A percentile compares a stretch with the other conserved stretches of the same genome.
Conservation (phyloP, 208 protist species). For the Acanthamoeba triangularis region DNA sequence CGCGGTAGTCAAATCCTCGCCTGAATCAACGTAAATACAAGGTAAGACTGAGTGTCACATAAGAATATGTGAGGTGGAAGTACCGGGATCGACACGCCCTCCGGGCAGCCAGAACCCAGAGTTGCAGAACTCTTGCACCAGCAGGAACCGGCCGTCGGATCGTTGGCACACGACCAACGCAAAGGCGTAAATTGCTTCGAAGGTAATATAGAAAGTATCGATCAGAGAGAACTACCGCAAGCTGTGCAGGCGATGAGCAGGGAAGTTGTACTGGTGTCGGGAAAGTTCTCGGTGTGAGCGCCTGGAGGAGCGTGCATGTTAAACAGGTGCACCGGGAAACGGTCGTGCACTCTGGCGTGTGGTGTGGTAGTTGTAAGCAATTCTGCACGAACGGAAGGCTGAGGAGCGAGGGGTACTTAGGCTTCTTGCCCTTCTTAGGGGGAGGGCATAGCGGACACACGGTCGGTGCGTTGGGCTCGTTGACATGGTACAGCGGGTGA, state of each 20-base stretch:
- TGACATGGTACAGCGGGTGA: slow-evolving; percentile 69
- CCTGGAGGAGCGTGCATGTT: slow-evolving; percentile 34
- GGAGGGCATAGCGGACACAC: slow-evolving; percentile 30
- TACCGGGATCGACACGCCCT: slow-evolving; percentile 78
- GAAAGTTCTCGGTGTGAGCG: slow-evolving; percentile 48
- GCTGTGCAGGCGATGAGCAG: neutral
- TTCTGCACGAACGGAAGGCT: neutral
- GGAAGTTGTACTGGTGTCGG: neutral
- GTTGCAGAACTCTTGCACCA: slow-evolving; percentile 83
- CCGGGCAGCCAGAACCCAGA: slow-evolving; percentile 85
- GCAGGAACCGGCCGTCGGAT: slow-evolving; percentile 76
- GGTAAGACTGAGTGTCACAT: neutral
- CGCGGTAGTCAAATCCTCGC: slow-evolving; percentile 53
- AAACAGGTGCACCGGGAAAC: slow-evolving; percentile 59
- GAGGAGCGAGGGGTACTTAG: neutral
- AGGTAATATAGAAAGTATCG: neutral
- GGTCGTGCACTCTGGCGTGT: neutral
- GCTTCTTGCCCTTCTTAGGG: neutral
- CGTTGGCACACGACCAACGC: slow-evolving; percentile 76
- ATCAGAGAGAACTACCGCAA: neutral
- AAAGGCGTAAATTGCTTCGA: slow-evolving; percentile 75
- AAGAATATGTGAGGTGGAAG: too few species aligned
- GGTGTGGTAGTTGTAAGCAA: too few species aligned
- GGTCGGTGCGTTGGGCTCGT: slow-evolving; percentile 41
- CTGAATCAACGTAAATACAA: neutral